Conservation (phyloP, 2,329 filamentous ascomycete genomes). For the Clonostachys rosea region DNA sequence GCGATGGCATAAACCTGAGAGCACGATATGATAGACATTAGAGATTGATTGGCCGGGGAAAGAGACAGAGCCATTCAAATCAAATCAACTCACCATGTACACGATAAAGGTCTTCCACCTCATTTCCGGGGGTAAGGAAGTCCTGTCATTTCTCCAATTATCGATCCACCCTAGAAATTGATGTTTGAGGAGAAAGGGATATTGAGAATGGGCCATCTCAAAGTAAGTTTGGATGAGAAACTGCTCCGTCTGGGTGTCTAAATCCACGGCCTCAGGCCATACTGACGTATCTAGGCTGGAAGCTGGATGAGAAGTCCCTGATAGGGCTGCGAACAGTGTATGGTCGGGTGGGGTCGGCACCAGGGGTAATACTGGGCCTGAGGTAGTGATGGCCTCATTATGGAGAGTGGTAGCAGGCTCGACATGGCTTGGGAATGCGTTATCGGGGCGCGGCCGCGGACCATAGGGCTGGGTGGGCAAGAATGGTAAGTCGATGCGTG, state of each 20-base stretch:
- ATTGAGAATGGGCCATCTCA: constrained; percentile 5
- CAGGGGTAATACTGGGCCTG: too few relatives aligned
- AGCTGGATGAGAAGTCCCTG: neutral
- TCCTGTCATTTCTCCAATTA: neutral
- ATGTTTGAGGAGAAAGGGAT: constrained; percentile 3
- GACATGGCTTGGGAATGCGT: too few relatives aligned
- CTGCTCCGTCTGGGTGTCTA: neutral
- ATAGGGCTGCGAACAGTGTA: neutral
- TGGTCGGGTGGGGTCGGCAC: neutral
- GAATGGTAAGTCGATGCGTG: too few relatives aligned
- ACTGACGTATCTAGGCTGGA: too few relatives aligned
- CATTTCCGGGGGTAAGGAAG: neutral
- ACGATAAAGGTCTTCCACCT: neutral
- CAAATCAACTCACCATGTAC: neutral
- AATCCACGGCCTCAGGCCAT: neutral
- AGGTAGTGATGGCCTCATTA: too few relatives aligned
- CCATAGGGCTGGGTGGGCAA: too few relatives aligned
- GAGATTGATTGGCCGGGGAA: neutral
- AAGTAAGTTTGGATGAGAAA: constrained; percentile 4
- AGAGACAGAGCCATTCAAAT: neutral
- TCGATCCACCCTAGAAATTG: neutral
- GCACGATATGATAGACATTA: neutral
- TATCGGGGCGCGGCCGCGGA: too few relatives aligned
- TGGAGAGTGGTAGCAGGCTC: too few relatives aligned
- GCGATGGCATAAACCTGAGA: constrained; percentile 4